phyloP scores from a whole-genome alignment of 2,329 filamentous ascomycete species.

The Botrytis porri region DNA sequence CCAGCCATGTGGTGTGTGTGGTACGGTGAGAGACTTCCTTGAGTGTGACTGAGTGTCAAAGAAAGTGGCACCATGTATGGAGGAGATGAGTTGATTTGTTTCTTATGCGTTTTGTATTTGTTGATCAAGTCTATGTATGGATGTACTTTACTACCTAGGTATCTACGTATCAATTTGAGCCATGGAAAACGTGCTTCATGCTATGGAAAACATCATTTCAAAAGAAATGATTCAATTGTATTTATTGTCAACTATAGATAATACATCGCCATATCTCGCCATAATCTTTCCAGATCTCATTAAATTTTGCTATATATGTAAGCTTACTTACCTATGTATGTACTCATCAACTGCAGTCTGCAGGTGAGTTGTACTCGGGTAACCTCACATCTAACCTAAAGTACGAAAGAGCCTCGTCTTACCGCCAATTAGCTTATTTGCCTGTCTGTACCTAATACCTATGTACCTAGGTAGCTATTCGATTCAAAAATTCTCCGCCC shows the following conservation, averaged over 20 bases:
- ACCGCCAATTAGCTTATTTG: not conserved
- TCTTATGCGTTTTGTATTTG: not conserved
- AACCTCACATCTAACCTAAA: not conserved
- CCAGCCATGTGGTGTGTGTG: slow-evolving; percentile 14
- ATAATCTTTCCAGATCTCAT: not conserved
- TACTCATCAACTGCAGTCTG: too few relatives aligned
- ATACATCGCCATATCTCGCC: not conserved
- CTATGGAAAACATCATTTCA: not conserved
- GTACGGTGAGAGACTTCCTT: not conserved
- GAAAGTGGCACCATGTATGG: not conserved
- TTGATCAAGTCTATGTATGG: not conserved
- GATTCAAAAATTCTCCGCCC: not conserved
- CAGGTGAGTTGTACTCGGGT: not conserved
- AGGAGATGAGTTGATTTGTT: not conserved
- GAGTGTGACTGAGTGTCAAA: not conserved
- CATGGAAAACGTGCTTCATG: not conserved
- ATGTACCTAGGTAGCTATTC: not conserved
- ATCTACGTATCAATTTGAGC: not conserved
- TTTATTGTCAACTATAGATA: not conserved
- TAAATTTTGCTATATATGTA: not conserved
- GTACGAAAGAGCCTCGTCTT: not conserved
- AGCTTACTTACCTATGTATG: not conserved
- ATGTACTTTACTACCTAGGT: too few relatives aligned
- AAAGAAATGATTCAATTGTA: not conserved
- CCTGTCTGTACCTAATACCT: not conserved